A percentile compares a stretch with the other conserved stretches of the same genome.
phyloP scores from a whole-genome alignment of 768 basidiomycete genomes.

The Hericium coralloides region DNA sequence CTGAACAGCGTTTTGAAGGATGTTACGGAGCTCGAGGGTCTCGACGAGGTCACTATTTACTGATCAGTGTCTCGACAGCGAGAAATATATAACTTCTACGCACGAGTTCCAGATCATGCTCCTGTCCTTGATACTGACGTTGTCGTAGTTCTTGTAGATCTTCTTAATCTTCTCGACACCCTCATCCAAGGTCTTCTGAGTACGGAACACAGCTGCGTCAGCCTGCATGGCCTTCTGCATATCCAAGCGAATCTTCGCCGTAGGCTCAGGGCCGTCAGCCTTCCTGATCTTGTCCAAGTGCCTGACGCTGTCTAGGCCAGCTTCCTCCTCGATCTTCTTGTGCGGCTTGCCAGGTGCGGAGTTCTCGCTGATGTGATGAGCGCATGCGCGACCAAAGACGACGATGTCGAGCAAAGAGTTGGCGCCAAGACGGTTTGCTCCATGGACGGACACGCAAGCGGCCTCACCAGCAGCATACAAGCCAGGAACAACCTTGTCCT shows the following conservation, averaged over 20 bases:
- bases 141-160: constrained; percentile 83
- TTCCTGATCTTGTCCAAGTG: constrained; percentile 86
- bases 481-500: constrained; percentile 92
- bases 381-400: constrained; percentile 98
- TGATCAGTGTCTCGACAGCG: neutral
- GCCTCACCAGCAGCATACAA: constrained; percentile 98
- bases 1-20: constrained; percentile 91
- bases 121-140: constrained; percentile 95
- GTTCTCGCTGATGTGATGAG: constrained; percentile 92
- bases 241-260: constrained; percentile 83
- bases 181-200: constrained; percentile 82
- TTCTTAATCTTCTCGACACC: constrained; percentile 81
- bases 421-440: constrained; percentile 98
- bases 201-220: constrained; percentile 98
- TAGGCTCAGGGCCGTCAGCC: constrained; percentile 73
- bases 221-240: constrained; percentile 99
- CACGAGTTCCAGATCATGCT: constrained; percentile 99
- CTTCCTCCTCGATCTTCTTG: constrained; percentile 77
- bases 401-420: constrained; percentile 99
- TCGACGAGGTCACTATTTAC: constrained; percentile 83
- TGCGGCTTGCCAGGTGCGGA: constrained; percentile 86
- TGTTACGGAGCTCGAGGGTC: constrained; percentile 93
- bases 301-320: constrained; percentile 77
- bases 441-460: constrained; percentile 97
- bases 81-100: constrained; percentile 10